Evolutionary conservation across 2,329 filamentous ascomycete genomes (phyloP), one percentile per base, ranked within the genome.

Genomic region (Chrysosporium queenslandicum): DNA sequence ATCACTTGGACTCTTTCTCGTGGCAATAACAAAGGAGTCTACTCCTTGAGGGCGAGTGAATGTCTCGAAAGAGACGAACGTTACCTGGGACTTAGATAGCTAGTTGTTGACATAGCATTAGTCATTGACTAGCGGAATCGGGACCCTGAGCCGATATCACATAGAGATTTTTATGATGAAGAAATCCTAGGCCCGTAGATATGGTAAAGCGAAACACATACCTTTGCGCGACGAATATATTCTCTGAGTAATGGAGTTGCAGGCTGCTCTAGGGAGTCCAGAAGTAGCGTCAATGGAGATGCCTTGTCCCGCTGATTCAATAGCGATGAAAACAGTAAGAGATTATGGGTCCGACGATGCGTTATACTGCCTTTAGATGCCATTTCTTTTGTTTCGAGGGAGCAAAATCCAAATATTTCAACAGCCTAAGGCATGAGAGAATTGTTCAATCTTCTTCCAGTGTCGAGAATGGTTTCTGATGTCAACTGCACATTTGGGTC

Each of bases 211-310:
- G 49, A 8, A 52, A 18, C 18, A 30, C 29, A 48, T 47, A 86
- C 87, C 73, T 84, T 86, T 51, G 86, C 87, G 60, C 90, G 78
- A 43, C 76, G 74, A 50, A 86, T 79, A 67, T 91, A 87, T 67
- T 95, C 89, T 16, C 74, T 71, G 1, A 91, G 58, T 3, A 95
- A 70, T 0, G 83, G 82, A 27, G 74, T 76, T 5, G 82, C 86
- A 23, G 83, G 81, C 69, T 95, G 89, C 70, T 94, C 88, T 27
- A 96, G 74, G 30, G 78, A 87, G 68, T 97, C 91, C 53, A 95
- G 75, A 2, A 96, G 70, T 23, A 97, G 74, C 0, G 90, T 96
- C 62, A 97, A 81, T 2, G 91, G 91, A 46, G 88, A 94, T 12
- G 85, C 82, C 53, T 81, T 82, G 67, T 92, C 86, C 56, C 87